These are phyloP conservation scores for Eucalyptus marginata DNA, from an alignment of 345 rosid genomes.

Conservation along the genomic window DNA sequence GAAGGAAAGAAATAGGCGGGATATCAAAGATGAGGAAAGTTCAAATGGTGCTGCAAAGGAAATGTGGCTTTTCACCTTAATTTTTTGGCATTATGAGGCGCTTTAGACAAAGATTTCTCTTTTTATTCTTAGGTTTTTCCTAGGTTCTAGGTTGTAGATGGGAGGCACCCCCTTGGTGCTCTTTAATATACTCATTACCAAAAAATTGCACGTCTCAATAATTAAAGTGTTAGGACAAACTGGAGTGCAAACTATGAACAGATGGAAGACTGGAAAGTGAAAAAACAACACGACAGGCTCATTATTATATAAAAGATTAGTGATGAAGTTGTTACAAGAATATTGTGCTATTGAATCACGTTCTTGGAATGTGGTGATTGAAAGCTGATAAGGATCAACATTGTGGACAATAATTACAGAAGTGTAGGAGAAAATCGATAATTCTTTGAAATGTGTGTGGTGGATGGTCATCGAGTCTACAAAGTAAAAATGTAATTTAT, in stretches of 20 bases:
- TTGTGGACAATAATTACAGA: neutral
- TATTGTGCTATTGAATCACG: neutral
- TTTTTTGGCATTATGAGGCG: neutral
- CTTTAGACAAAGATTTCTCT: neutral
- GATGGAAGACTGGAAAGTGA: neutral
- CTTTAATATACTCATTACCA: neutral
- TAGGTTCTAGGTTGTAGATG: neutral
- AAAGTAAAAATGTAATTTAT: neutral
- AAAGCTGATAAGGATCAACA: neutral
- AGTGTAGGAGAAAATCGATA: neutral
- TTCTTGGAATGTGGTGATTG: neutral
- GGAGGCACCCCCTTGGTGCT: neutral
- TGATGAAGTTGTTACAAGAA: neutral
- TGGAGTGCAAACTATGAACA: neutral
- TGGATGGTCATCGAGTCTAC: neutral
- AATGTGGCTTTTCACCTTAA: neutral
- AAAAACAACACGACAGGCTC: neutral
- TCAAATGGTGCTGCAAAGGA: neutral
- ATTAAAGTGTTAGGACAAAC: neutral
- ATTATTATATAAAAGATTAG: neutral
- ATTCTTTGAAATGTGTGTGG: neutral
- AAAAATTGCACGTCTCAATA: neutral
- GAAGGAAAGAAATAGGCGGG: neutral
- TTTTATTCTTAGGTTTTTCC: neutral
- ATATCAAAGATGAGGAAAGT: neutral